Percentiles rank a stretch among this genome's conserved stretches.
Evolutionary conservation across 2,329 filamentous ascomycete genomes (phyloP).

Genomic region (Aspergillus nomiae): DNA sequence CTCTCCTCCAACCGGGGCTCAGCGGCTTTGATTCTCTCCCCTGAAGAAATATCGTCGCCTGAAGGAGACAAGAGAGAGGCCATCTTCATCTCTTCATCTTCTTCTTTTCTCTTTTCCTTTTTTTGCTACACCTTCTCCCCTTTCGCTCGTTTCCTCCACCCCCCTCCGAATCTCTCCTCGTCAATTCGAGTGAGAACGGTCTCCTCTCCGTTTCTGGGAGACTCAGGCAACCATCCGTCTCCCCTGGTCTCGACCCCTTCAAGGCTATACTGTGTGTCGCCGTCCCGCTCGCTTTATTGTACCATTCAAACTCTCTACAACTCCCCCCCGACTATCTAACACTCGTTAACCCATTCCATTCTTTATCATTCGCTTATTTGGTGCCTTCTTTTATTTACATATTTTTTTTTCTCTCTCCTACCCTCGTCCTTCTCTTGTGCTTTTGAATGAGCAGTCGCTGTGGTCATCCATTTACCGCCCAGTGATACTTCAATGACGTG

Average conservation of each 20-base stretch:
- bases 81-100: conserved; percentile 11
- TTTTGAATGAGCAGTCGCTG: conserved; percentile 18
- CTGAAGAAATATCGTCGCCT: conserved; percentile 17
- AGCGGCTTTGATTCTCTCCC: conserved; percentile 11
- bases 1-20: conserved; percentile 20
- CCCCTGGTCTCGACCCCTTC: background rate
- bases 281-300: conserved; percentile 32
- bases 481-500: conserved; percentile 25
- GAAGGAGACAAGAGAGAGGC: conserved; percentile 6
- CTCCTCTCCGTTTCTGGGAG: conserved; percentile 10
- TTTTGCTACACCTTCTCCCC: conserved; percentile 5
- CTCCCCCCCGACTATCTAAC: conserved; percentile 16
- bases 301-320: conserved; percentile 12
- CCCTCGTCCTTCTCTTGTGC: conserved; percentile 8
- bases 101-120: conserved; percentile 6
- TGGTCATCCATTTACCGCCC: conserved; percentile 10
- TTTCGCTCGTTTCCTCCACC: conserved; percentile 10
- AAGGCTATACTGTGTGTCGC: conserved; percentile 37
- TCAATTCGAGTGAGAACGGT: conserved; percentile 10
- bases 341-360: conserved; percentile 13
- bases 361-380: conserved; percentile 16
- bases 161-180: background rate
- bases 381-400: conserved; percentile 7
- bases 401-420: conserved; percentile 8
- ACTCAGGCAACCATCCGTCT: conserved; percentile 12